Conservation (phyloP, 345 rosid genomes). For the Lumnitzera littorea region DNA sequence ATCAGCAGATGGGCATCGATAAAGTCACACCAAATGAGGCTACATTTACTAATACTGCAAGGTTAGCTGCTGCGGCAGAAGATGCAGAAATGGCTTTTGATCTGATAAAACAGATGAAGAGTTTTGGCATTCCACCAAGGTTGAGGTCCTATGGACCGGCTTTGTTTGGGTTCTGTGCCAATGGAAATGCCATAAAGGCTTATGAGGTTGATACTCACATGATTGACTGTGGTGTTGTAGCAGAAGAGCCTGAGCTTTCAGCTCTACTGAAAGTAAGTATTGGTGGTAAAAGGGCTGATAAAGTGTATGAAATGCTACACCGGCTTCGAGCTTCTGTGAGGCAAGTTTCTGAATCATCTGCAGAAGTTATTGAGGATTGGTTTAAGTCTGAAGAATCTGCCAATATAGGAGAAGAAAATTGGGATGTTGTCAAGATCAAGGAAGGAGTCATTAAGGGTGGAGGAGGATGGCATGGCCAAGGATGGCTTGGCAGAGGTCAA, state of each 20-base stretch:
- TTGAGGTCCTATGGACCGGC: conserved; percentile 88
- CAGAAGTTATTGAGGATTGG: conserved; percentile 57
- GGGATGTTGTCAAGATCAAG: conserved; percentile 48
- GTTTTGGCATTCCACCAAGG: conserved; percentile 54
- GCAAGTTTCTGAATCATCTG: conserved; percentile 59
- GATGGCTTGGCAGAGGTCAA: conserved; percentile 80
- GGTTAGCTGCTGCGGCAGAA: conserved; percentile 65
- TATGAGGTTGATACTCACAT: conserved; percentile 80
- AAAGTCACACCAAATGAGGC: conserved; percentile 77
- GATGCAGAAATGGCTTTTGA: conserved; percentile 91
- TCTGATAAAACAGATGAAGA: conserved; percentile 74
- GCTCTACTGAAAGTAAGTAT: conserved; percentile 68
- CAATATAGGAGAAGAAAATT: conserved; percentile 41
- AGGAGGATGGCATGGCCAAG: conserved; percentile 99
- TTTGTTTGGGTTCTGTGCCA: conserved; percentile 69
- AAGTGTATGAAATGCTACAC: conserved; percentile 75
- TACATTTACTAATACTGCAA: conserved; percentile 76
- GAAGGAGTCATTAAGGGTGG: conserved; percentile 67
- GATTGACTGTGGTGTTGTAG: conserved; percentile 61
- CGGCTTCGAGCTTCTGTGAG: conserved; percentile 67
- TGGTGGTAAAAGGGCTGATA: conserved; percentile 33
- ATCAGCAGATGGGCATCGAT: conserved; percentile 57
- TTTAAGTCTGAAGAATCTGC: conserved; percentile 58
- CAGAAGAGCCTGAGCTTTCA: conserved; percentile 84
- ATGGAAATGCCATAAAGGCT: conserved; percentile 53